Evolutionary conservation across 306 rosid species (phyloP).

Genomic region (Dryas drummondii): DNA sequence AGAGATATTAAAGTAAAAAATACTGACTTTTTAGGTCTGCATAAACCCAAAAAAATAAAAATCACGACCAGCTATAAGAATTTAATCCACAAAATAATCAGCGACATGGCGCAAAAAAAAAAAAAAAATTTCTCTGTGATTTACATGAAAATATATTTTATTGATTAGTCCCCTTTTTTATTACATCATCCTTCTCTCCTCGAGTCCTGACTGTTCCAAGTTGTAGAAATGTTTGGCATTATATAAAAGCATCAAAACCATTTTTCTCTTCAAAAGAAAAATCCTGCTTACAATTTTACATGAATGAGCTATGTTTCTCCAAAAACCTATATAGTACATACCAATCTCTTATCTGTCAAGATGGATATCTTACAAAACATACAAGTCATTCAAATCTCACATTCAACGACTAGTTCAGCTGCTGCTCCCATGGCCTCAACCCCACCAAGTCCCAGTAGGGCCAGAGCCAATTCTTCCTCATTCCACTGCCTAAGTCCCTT

Average conservation of each 20-base stretch:
- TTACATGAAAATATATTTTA: too few relatives aligned
- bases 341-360: not conserved
- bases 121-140: too few relatives aligned
- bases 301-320: constrained; percentile 11
- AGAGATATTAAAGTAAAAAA: too few relatives aligned
- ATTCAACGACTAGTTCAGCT: constrained; percentile 63
- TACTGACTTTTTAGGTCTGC: too few relatives aligned
- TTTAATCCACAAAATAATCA: too few relatives aligned
- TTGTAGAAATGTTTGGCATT: not conserved
- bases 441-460: constrained; percentile 75
- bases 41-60: too few relatives aligned
- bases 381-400: constrained; percentile 25
- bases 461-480: constrained; percentile 75
- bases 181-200: too few relatives aligned
- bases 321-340: not conserved
- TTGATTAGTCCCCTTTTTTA: too few relatives aligned
- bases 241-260: too few relatives aligned
- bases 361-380: not conserved
- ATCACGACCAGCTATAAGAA: too few relatives aligned
- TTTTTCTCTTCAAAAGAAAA: not conserved
- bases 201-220: not conserved
- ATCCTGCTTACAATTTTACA: constrained; percentile 13
- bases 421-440: constrained; percentile 76
- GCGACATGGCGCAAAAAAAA: too few relatives aligned
- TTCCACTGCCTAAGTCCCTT: constrained; percentile 58